Percentiles rank a stretch among this genome's conserved stretches.
Conservation (phyloP, 2,329 filamentous ascomycete species). For the Cytospora schulzeri region DNA sequence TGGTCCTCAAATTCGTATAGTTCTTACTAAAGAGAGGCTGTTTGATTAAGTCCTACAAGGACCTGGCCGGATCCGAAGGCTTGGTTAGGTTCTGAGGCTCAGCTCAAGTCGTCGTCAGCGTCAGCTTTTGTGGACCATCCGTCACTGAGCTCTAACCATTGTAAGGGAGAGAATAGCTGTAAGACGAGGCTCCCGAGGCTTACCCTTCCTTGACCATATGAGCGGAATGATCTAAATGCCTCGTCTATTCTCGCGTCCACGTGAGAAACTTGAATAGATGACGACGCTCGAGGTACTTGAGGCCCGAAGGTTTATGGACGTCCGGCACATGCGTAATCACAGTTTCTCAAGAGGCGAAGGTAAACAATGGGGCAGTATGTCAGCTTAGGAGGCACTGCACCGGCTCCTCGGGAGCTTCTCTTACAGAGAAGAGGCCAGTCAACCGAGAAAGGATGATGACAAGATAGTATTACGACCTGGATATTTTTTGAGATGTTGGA, state of each 20-base stretch:
- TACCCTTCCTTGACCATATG: background rate
- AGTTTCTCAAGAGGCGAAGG: background rate
- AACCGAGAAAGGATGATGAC: background rate
- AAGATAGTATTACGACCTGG: too few species aligned
- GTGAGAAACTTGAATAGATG: background rate
- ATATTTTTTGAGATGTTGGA: too few species aligned
- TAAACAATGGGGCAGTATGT: background rate
- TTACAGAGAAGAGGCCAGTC: background rate
- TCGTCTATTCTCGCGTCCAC: background rate
- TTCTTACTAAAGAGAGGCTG: too few species aligned
- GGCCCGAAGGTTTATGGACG: background rate
- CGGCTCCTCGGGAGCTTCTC: background rate
- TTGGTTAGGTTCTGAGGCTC: slow-evolving; percentile 11
- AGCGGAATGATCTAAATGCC: background rate
- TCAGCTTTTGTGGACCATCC: slow-evolving; percentile 8
- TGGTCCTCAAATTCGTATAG: slow-evolving; percentile 1
- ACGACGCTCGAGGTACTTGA: background rate
- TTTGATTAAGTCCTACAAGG: slow-evolving; percentile 2
- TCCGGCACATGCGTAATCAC: background rate
- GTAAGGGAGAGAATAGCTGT: background rate
- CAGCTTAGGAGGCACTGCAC: background rate
- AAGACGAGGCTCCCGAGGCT: background rate
- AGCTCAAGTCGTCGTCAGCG: slow-evolving; percentile 8
- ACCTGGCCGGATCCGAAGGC: slow-evolving; percentile 5
- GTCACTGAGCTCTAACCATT: background rate